Evolutionary conservation across 2,329 filamentous ascomycete species (phyloP), one percentile per base, ranked within the genome.

Genomic region (Xylariaceae sp.): DNA sequence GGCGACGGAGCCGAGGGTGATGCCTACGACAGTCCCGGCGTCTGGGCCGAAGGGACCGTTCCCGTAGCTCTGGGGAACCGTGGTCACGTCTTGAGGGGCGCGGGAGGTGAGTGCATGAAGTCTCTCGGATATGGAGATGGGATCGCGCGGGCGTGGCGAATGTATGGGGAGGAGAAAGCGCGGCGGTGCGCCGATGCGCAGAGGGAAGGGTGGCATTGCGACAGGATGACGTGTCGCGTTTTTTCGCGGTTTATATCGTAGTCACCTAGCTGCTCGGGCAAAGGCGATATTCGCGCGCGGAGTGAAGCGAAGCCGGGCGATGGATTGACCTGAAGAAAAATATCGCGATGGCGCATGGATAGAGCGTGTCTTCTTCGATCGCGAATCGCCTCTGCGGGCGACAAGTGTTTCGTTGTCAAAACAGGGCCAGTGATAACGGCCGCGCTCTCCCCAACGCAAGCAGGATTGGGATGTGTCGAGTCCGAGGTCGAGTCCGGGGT

Each of bases 1-100:
- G 81, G 20, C 84, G 76, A 58, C 73, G 46, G 71, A 77, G 4
- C 68, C 68, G 3, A 70, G 55, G 33, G 67, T 64, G 46, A 78
- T 67, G 66, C 66, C 65, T 62, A 70, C 66, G 13, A 76, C 70
- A 32, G 73, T 63, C 16, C 73, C 73, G 1, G 68, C 48, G 15
- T 53, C 51, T 9, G 67, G 68, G 1, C 67, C 67, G 49, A 52
- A 61, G 13, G 80, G 81, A 4, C 77, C 76, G 1, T 80, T 77
- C 24, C 76, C 68, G 57, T 69, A 69, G 33, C 62, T 63, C 32
- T 70, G 73, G 15, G 75, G 74, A n/a, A 77, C 72, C 18, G 70
- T 69, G 26, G 69, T 76, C n/a, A 67, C 64, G 44, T 61, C 62
- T 21, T 57, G 63, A 13, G 63, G 58, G 29, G 58, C 41, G 40